Evolutionary conservation across 768 basidiomycete species (phyloP), one percentile per base, ranked within the genome.

Genomic region (Auricularia heimuer): DNA sequence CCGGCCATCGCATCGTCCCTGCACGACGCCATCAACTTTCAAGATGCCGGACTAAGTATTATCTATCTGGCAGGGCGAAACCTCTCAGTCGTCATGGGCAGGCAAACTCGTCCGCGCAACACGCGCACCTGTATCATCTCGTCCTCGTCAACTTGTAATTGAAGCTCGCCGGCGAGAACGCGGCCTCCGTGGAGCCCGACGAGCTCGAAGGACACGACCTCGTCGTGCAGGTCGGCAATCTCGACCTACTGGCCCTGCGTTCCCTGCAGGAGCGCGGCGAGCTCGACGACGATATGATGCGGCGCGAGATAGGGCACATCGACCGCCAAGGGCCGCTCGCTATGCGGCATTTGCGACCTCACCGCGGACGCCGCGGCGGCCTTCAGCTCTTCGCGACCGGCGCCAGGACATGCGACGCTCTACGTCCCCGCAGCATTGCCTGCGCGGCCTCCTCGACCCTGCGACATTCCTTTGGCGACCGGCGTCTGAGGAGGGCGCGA

Each of bases 1-100:
- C 73, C 84, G 97, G n/a, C 88, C 96, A 0, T 94, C 95, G 1
- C 89, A 97, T 75, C 97, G 3, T 84, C 92, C 1, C 74, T 88
- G 10, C 91, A 93, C 67, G 90, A 87, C 4, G 87, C 88, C 1
- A 94, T 97, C 63, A 29, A 29, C 29, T 29, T 29, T 29, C 29
- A 29, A 29, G 29, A 29, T 2, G 29, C 29, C 29, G 29, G 29
- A 29, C 29, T 24, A 24, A 24, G 24, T 24, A 24, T 24, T 24
- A 24, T 24, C 24, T 29, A 2, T 29, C 29, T 29, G 29, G 29
- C 29, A 29, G 29, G 29, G 29, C 29, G 29, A 29, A 29, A 29
- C 29, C 29, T 29, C 29, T 29, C 29, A 29, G 29, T 29, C 29
- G 29, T 29, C 29, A 29, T 29, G 29, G 29, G 29, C 29, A 29